Base-by-base conservation (phyloP, 345 rosid species). In the Zanthoxylum bungeanum region DNA sequence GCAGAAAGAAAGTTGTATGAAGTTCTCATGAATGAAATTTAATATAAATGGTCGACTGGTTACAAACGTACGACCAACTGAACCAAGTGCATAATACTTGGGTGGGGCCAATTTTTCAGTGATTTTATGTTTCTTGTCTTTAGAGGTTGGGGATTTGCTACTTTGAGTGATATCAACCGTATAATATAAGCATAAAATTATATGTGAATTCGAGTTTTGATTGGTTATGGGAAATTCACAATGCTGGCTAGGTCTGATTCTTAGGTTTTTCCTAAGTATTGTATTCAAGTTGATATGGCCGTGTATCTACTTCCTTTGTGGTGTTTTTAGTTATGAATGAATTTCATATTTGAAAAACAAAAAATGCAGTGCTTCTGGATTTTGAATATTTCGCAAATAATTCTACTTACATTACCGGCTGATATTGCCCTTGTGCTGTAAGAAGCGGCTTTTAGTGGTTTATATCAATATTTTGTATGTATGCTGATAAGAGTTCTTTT, bases 1-100 rank as follows among this genome's bases (percentile, higher is more conserved):
- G n/a, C 34, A 52, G 34, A n/a, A 22, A 42, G 50, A 75, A 69
- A 52, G 57, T 61, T 27, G n/a, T n/a, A 17, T 30, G 24, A 64
- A 55, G 9, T n/a, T 30, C 50, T 28, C 42, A 47, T 66, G 42
- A 21, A n/a, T 9, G 68, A 27, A 28, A 46, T 8, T 64, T 64
- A 27, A 17, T 9, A 2, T 27, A 19, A 40, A 56, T 3, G 5
- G 50, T 39, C 21, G n/a, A 49, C 50, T 10, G 30, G 21, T 49
- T 19, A 47, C 34, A 37, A 34, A 34, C 57, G 1, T 4, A 24
- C 11, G n/a, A n/a, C n/a, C n/a, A n/a, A n/a, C n/a, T n/a, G n/a
- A 22, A n/a, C 40, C 34, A 5, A 21, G 55, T 22, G n/a, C 4
- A 12, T 51, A 27, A 36, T 37, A 17, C 5, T 33, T 12, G 9